Evolutionary conservation across 208 protist genomes (phyloP).

Genomic region (Trypanosoma boissoni): DNA sequence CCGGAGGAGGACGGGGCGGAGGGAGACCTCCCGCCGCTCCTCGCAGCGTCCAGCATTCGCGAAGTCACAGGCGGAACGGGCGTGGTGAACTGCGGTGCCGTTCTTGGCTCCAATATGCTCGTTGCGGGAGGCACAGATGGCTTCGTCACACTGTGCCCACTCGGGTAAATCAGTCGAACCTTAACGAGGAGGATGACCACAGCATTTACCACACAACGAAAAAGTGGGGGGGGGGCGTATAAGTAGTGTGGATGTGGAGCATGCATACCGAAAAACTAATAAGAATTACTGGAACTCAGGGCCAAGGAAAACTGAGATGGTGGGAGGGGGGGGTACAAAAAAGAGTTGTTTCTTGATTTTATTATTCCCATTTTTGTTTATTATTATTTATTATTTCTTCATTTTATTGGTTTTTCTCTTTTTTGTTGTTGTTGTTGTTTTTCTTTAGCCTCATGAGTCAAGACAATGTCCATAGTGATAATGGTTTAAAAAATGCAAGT

Average conservation of each 20-base stretch:
- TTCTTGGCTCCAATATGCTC: conserved; percentile 10
- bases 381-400: conserved; percentile 2
- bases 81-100: conserved; percentile 45
- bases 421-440: conserved; percentile 9
- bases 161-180: not conserved
- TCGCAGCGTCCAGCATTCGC: conserved; percentile 42
- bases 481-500: conserved; percentile 4
- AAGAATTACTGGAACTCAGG: too few relatives aligned
- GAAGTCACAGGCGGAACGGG: conserved; percentile 28
- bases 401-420: not conserved
- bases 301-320: too few relatives aligned
- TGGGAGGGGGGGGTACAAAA: too few relatives aligned
- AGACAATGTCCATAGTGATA: not conserved
- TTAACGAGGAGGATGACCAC: not conserved
- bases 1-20: conserved; percentile 28
- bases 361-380: conserved; percentile 3
- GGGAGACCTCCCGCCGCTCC: conserved; percentile 46
- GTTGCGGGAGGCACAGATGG: conserved; percentile 37
- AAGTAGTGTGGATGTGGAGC: too few relatives aligned
- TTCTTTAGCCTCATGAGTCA: conserved; percentile 10
- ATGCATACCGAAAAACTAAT: too few relatives aligned
- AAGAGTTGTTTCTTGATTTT: too few relatives aligned
- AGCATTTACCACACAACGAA: not conserved
- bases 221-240: not conserved
- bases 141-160: conserved; percentile 22